Evolutionary conservation across 805 yeast genomes (phyloP).

Genomic region (Aciculoconidium aculeatum): DNA sequence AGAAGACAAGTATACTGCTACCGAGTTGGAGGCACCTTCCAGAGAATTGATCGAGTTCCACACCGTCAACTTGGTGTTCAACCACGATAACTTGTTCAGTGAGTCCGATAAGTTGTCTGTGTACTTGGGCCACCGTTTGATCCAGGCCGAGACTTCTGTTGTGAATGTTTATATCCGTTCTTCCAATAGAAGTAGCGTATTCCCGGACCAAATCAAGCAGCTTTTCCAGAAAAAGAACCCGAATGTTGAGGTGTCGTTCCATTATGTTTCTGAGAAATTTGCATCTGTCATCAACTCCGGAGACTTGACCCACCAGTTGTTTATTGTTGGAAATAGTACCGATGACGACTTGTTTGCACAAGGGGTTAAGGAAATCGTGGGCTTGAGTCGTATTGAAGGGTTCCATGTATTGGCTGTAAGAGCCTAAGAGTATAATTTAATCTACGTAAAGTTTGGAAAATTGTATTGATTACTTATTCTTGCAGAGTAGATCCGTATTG

Average conservation of each 20-base stretch:
- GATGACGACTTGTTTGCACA: constrained; percentile 12
- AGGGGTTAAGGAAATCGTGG: constrained; percentile 18
- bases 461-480: neutral
- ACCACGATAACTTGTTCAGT: constrained; percentile 28
- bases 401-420: constrained; percentile 19
- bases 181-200: constrained; percentile 10
- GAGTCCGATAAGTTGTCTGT: constrained; percentile 29
- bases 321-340: constrained; percentile 19
- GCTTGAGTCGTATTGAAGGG: constrained; percentile 16
- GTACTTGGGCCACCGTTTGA: constrained; percentile 20
- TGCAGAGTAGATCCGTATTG: neutral
- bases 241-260: constrained; percentile 9
- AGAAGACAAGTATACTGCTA: constrained; percentile 5
- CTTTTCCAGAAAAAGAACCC: constrained; percentile 8
- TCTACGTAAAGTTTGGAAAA: neutral
- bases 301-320: constrained; percentile 15
- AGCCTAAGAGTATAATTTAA: constrained; percentile 5
- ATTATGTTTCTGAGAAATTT: constrained; percentile 14
- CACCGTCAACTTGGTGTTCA: constrained; percentile 22
- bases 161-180: constrained; percentile 18
- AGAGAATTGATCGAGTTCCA: constrained; percentile 11
- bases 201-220: constrained; percentile 7
- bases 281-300: constrained; percentile 9
- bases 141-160: constrained; percentile 5
- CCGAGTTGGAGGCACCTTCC: constrained; percentile 5